phyloP scores from a whole-genome alignment of 2,329 filamentous ascomycete genomes.

The Penicillium sp. region DNA sequence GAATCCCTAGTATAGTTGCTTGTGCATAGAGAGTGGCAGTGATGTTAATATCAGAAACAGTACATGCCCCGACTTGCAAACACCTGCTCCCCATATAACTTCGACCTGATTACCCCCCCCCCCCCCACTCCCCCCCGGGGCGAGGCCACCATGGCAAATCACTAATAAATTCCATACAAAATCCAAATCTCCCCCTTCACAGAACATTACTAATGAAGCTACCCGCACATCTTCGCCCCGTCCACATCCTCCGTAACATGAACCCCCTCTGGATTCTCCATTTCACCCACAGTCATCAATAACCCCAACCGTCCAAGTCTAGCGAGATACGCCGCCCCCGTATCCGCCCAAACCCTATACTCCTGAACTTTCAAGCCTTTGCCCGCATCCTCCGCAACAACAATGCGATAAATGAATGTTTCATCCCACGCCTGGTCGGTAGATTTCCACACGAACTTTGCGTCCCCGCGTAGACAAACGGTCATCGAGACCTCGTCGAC shows the following conservation, averaged over 20 bases:
- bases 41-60: background rate
- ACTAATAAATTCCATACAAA: constrained; percentile 21
- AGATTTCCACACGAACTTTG: constrained; percentile 33
- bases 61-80: background rate
- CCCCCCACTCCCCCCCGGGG: too few species aligned
- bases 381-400: constrained; percentile 28
- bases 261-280: constrained; percentile 4
- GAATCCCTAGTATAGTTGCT: background rate
- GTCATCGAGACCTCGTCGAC: constrained; percentile 34
- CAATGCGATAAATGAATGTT: constrained; percentile 41
- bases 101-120: too few species aligned
- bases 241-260: background rate
- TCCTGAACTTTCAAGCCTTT: constrained; percentile 33
- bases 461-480: constrained; percentile 35
- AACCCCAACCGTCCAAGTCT: constrained; percentile 23
- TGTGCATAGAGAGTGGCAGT: background rate
- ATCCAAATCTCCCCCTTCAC: constrained; percentile 16
- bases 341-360: constrained; percentile 47
- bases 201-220: constrained; percentile 17
- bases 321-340: constrained; percentile 45
- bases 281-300: constrained; percentile 4
- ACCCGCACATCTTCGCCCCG: constrained; percentile 6
- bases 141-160: background rate
- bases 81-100: background rate
- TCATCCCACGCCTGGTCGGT: constrained; percentile 43